Conservation (phyloP, 257 asterid species). For the Nemophila menziesii region DNA sequence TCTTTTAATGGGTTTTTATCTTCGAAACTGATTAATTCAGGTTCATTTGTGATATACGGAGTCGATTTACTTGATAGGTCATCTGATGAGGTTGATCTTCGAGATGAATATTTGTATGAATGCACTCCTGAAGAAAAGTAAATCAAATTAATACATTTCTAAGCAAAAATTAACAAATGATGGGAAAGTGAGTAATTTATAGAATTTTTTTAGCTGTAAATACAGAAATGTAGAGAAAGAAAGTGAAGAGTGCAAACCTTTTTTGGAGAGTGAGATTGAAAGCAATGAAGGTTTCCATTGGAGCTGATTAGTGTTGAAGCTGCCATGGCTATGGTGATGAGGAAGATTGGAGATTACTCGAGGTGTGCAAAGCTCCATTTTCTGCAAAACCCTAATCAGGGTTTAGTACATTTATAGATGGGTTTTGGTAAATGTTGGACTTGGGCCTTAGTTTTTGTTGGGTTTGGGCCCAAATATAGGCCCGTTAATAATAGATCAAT, state of each 20-base stretch:
- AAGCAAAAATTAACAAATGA: background rate
- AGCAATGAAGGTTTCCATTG: conserved; percentile 4
- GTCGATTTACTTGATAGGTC: conserved; percentile 12
- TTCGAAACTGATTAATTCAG: conserved; percentile 6
- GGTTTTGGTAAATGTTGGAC: too few relatives aligned
- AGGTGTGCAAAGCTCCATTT: conserved; percentile 44
- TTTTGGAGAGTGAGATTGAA: background rate
- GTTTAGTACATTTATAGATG: too few relatives aligned
- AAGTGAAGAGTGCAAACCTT: too few relatives aligned
- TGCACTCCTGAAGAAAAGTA: conserved; percentile 13
- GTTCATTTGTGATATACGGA: conserved; percentile 12
- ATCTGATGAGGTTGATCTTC: conserved; percentile 16
- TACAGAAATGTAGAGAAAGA: too few relatives aligned
- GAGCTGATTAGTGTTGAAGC: conserved; percentile 5
- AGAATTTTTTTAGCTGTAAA: too few relatives aligned
- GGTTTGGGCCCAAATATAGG: too few relatives aligned
- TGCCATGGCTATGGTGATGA: conserved; percentile 5
- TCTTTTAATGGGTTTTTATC: background rate
- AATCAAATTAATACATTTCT: background rate
- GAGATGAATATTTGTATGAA: conserved; percentile 1
- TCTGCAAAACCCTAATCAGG: too few relatives aligned
- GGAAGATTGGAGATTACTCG: conserved; percentile 22
- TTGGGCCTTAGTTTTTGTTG: too few relatives aligned
- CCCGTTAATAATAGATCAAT: too few relatives aligned
- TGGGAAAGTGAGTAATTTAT: too few relatives aligned